These are phyloP conservation scores for Spergularia azorica DNA, from an alignment of 179 eudicot genomes.

Conservation along the genomic window DNA sequence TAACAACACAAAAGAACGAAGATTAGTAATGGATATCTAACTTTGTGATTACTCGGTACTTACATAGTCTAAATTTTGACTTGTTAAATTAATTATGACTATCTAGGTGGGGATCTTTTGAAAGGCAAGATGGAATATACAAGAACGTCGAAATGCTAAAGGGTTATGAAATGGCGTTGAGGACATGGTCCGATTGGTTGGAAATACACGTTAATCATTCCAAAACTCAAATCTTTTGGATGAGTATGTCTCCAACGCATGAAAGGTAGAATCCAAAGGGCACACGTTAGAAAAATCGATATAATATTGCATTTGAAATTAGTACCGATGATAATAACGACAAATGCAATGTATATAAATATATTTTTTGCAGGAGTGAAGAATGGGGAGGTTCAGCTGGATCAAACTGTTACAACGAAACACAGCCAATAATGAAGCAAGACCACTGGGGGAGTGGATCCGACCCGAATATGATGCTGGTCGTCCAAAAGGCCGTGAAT, in stretches of 20 bases:
- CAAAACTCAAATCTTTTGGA: conserved; percentile 43
- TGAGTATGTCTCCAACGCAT: conserved; percentile 49
- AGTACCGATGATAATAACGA: too few relatives aligned
- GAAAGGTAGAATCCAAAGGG: conserved; percentile 28
- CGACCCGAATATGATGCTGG: conserved; percentile 45
- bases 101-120: conserved; percentile 46
- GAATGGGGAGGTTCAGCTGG: conserved; percentile 43
- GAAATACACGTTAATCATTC: conserved; percentile 47
- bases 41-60: too few relatives aligned
- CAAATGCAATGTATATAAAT: too few relatives aligned
- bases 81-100: background rate
- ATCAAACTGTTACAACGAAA: conserved; percentile 44
- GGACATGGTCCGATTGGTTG: conserved; percentile 55
- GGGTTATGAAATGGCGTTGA: conserved; percentile 45
- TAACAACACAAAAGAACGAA: too few relatives aligned
- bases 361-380: conserved; percentile 30
- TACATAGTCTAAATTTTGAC: too few relatives aligned
- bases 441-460: conserved; percentile 52
- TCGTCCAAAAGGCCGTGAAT: conserved; percentile 37
- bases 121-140: conserved; percentile 35
- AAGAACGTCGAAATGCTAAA: conserved; percentile 38
- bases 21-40: too few relatives aligned
- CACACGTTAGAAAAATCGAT: too few relatives aligned
- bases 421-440: conserved; percentile 30
- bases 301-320: too few relatives aligned